phyloP scores from a whole-genome alignment of 768 basidiomycete genomes.

The Hygrophorus russula region DNA sequence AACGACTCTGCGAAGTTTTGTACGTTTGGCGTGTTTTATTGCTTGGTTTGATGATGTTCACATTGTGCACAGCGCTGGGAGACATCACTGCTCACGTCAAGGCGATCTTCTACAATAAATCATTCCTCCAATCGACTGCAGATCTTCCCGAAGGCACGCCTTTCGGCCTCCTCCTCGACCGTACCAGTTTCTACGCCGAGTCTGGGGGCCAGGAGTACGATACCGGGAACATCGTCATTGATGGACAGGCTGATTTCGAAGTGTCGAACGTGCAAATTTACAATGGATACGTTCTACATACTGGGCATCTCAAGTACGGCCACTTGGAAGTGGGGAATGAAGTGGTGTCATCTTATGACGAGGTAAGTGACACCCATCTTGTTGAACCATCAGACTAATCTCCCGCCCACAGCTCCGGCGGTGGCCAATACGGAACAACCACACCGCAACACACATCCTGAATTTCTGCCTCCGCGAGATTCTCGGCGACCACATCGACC shows the following conservation, averaged over 20 bases:
- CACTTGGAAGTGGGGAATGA: conserved; percentile 64
- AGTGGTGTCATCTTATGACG: conserved; percentile 87
- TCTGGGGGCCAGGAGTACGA: conserved; percentile 96
- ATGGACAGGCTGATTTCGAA: conserved; percentile 84
- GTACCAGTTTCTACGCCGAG: conserved; percentile 95
- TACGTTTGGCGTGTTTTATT: conserved; percentile 24
- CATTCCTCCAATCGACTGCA: conserved; percentile 59
- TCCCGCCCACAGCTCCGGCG: conserved; percentile 54
- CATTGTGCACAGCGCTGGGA: conserved; percentile 48
- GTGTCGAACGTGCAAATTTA: conserved; percentile 90
- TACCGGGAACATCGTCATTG: conserved; percentile 92
- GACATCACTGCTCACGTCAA: conserved; percentile 68
- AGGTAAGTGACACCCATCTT: conserved; percentile 34
- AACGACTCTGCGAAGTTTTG: conserved; percentile 89
- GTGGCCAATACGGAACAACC: conserved; percentile 94
- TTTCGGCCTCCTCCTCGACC: conserved; percentile 85
- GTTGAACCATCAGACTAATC: conserved; percentile 1
- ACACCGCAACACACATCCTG: conserved; percentile 97
- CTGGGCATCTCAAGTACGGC: conserved; percentile 86
- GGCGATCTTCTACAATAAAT: conserved; percentile 75
- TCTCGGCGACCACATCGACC: conserved; percentile 95
- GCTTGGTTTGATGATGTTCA: not conserved
- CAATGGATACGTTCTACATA: conserved; percentile 93
- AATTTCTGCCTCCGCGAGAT: conserved; percentile 90
- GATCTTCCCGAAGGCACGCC: conserved; percentile 50